These are phyloP conservation scores for Omphalotus olearius DNA, from an alignment of 1,284 basidiomycete species.

Conservation along the genomic window DNA sequence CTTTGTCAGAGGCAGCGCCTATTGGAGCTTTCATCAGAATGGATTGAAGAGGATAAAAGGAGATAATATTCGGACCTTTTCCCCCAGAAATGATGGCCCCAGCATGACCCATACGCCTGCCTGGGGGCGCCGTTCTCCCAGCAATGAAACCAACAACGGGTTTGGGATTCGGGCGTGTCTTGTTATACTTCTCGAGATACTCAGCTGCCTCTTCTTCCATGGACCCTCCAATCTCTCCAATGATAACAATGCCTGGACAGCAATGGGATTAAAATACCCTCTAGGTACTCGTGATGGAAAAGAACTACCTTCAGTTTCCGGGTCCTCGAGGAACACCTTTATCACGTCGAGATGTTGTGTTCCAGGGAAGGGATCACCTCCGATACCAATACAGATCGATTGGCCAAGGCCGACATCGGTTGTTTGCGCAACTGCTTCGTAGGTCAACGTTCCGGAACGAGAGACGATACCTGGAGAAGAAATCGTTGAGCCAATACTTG, in stretches of 20 bases:
- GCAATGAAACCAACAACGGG: constrained; percentile 99
- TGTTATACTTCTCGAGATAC: constrained; percentile 92
- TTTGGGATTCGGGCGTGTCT: constrained; percentile 83
- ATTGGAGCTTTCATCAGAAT: constrained; percentile 8
- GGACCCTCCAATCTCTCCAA: constrained; percentile 98
- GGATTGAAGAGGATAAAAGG: not conserved
- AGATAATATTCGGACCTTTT: constrained; percentile 59
- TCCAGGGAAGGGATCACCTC: constrained; percentile 98
- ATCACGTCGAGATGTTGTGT: constrained; percentile 95
- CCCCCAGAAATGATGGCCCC: constrained; percentile 98
- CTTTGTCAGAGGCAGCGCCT: constrained; percentile 94
- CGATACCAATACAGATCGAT: constrained; percentile 95
- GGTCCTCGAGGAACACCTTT: constrained; percentile 95
- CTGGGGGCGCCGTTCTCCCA: constrained; percentile 95
- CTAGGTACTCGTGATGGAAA: not conserved
- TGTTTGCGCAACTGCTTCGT: constrained; percentile 92
- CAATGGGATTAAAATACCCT: constrained; percentile 1
- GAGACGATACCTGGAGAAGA: constrained; percentile 82
- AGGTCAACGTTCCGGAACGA: constrained; percentile 91
- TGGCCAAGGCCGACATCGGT: constrained; percentile 96
- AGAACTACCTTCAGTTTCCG: constrained; percentile 77
- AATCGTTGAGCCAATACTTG: constrained; percentile 11
- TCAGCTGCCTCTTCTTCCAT: constrained; percentile 99
- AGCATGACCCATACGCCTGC: constrained; percentile 97
- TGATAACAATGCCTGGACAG: constrained; percentile 84